Evolutionary conservation across 257 asterid genomes (phyloP), one percentile per base, ranked within the genome.

Genomic region (Marsdenia floribunda): DNA sequence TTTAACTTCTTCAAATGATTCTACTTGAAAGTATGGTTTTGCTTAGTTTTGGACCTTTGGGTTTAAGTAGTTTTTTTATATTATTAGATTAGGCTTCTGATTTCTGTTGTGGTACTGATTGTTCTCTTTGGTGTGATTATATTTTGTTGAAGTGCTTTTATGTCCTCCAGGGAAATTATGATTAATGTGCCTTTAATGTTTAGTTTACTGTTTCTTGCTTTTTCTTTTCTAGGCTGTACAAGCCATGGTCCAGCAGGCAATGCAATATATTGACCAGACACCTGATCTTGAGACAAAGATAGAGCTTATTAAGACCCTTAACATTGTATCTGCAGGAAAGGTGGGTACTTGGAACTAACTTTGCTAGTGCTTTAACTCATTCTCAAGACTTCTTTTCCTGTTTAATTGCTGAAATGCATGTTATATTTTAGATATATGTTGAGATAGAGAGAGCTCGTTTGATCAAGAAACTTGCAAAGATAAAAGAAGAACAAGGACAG

Each of bases 361-460:
- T 66, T n/a, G 15, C 59, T 26, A 0, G 6, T 40, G 15, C 3
- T 35, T 37, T 19, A n/a, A 3, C 15, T 6, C 60, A 5, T 71
- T 46, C n/a, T 33, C 11, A 19, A 68, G 65, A 68, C 69, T 13
- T 53, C 55, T 49, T 22, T 68, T 63, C 44, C 4, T 61, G 65
- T 69, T 37, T 14, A 8, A 0, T 59, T 26, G 26, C 22, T 66
- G 35, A 38, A 66, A 37, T 59, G 15, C 47, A 13, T 58, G 26
- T 59, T 57, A 16, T 46, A 47, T 59, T 69, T 42, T 82, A 92
- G 99, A 94, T 94, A 82, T 94, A 94, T 82, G 99, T 94, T 76
- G 99, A 94, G 90, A 94, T 94, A 66, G 99, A 94, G 87, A 86
- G 99, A 77, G 97, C 99, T 82, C 88, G 99, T 68, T 83, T 94